Evolutionary conservation across 306 rosid genomes (phyloP), one percentile per base, ranked within the genome.

Genomic region (Heteromeles arbutifolia): DNA sequence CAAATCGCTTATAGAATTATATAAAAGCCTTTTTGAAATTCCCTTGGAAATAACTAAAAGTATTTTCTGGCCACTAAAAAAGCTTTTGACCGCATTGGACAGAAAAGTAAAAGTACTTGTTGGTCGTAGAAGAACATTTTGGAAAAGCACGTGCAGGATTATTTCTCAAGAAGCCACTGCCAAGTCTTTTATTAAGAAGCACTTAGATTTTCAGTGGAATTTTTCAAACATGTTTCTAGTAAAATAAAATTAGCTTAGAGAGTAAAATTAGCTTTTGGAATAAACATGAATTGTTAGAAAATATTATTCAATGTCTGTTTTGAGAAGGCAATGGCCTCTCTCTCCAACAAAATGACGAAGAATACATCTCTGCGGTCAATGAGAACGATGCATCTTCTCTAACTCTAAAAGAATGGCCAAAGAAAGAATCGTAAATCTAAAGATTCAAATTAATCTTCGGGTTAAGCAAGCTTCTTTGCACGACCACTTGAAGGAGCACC

Each of bases 401-500:
- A 73, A 76, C 85, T 87, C 81, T 81, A 67, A 88, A 88, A 82
- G 93, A 89, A 90, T 86, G 80, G 72, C 87, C 69, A 84, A 85
- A 83, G 79, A 48, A 48, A 48, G 48, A 77, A 56, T 34, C 12
- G 65, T 54, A 63, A 56, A 81, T 72, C 80, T 58, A 29, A 17
- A 31, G 75, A 70, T 31, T 68, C 62, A 34, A 81, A 79, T 73
- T 70, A 80, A 74, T 78, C 62, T 59, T 74, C 50, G 34, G 72
- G 57, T 84, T 86, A 96, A 68, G 97, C 97, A 68, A 92, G 87
- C 91, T 96, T 96, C 96, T 92, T 96, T 21, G 98, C 97, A 69
- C 99, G 97, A 72, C 99, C 98, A 75, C 81, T 92, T 37, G 99
- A 96, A 32, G 96, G 97, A 81, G 91, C 97, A 59, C 90, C 87